Evolutionary conservation across 148 eudicot genomes (phyloP), one percentile per base, ranked within the genome.

Genomic region (Rhododendron kiyosumense): DNA sequence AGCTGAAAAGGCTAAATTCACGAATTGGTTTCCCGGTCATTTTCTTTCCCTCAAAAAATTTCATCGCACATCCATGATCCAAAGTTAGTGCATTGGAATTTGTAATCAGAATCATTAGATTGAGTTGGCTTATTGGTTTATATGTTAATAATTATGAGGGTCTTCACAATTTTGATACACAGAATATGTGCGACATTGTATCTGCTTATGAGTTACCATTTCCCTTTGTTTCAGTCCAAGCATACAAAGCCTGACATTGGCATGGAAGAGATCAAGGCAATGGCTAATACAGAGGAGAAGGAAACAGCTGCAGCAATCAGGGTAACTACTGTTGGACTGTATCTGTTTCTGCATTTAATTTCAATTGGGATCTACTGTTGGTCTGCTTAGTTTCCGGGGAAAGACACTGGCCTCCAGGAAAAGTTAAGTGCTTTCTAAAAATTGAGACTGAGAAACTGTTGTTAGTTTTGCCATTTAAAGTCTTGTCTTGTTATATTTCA

Each of bases 191-290:
- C 45, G 45, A 41, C 45, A 41, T 41, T 41, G 7, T 41, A 41
- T 41, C 45, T 41, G 45, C 45, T 41, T 41, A 6, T 41, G 45
- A 41, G 45, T 41, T 41, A 41, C 45, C 45, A 41, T 41, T 41
- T 65, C 14, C 18, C 9, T 83, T 15, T 67, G 75, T 49, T 67
- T 83, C 34, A 26, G 57, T 26, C 30, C 6, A 67, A 83, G 32
- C 46, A 46, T 65, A 26, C 20, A 24, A 26, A 43, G n/a, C 26
- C 78, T 14, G 48, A 24, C 15, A 14, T 41, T 67, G 59, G 28
- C 3, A 15, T 2, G 85, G 78, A 83, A 83, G 78, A 26, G 78
- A 83, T 83, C 59, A 83, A 83, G 38, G 41, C 85, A 43, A 24
- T 83, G 43, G 18, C 77, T 65, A 30, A 26, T 83, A 83, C 61